Conservation (phyloP, 73 alveolate species). For the Breviolum minutum region DNA sequence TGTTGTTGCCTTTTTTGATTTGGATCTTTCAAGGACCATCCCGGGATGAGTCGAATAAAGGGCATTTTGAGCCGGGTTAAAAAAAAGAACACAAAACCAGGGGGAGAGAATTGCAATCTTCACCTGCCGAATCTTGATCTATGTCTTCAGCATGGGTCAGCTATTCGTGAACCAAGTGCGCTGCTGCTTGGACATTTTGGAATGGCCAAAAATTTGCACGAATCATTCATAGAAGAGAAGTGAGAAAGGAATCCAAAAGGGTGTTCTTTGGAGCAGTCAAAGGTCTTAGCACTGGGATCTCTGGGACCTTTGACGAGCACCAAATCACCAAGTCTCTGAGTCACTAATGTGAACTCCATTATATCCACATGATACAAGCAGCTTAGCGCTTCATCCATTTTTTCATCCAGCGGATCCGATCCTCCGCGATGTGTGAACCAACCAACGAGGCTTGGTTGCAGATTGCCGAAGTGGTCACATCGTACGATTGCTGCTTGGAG, state of each 20-base stretch:
- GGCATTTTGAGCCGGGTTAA: not conserved
- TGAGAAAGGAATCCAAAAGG: no score
- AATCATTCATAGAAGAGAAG: not conserved
- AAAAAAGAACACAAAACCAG: not conserved
- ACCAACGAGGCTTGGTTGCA: conserved; percentile 5
- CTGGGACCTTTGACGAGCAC: no score
- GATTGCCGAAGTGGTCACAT: conserved; percentile 53
- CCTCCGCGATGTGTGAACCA: not conserved
- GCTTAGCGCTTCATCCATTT: no score
- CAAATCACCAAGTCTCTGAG: no score
- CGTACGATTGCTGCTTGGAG: conserved; percentile 24
- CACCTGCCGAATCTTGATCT: conserved; percentile 71
- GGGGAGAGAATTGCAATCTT: conserved; percentile 76
- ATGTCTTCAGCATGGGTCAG: conserved; percentile 95
- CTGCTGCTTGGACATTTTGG: not conserved
- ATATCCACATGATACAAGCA: no score
- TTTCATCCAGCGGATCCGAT: no score
- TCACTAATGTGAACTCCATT: no score
- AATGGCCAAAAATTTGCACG: not conserved
- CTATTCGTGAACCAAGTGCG: conserved; percentile 73
- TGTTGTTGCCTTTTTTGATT: not conserved
- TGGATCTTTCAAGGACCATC: not conserved
- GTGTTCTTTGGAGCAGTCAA: no score
- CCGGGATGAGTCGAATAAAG: not conserved
- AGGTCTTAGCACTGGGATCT: no score